These are phyloP conservation scores for Nymphaea thermarum DNA, from an alignment of 164 flowering plant genomes.

Conservation along the genomic window DNA sequence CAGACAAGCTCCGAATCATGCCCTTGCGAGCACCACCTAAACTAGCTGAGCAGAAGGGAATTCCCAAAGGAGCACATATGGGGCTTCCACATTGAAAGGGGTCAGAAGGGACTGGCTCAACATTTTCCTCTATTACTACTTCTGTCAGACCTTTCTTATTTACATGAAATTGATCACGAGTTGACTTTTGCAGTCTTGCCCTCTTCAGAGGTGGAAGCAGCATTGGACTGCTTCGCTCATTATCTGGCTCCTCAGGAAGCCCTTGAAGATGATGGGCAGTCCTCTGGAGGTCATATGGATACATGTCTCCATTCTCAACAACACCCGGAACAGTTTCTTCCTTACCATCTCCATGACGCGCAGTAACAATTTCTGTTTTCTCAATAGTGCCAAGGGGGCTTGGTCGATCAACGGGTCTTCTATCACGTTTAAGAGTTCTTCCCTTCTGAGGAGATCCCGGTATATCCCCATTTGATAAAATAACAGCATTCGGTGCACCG, in stretches of 20 bases:
- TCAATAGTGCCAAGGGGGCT: conserved; percentile 76
- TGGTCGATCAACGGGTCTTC: conserved; percentile 53
- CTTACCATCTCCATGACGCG: conserved; percentile 20
- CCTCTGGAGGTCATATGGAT: conserved; percentile 45
- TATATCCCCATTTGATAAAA: conserved; percentile 75
- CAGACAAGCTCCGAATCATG: conserved; percentile 12
- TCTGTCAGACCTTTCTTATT: conserved; percentile 30
- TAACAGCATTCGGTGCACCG: conserved; percentile 12
- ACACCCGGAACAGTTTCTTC: conserved; percentile 31
- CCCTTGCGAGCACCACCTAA: conserved; percentile 73
- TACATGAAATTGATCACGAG: conserved; percentile 19
- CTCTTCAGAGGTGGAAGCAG: conserved; percentile 16
- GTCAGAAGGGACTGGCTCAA: conserved; percentile 16
- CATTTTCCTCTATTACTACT: conserved; percentile 28
- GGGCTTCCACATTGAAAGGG: conserved; percentile 30
- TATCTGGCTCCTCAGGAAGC: conserved; percentile 39
- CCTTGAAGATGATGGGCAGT: conserved; percentile 43
- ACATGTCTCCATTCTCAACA: conserved; percentile 56
- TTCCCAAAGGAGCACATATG: conserved; percentile 81
- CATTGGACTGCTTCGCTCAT: conserved; percentile 26
- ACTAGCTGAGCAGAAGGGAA: conserved; percentile 70
- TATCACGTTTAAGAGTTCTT: conserved; percentile 54
- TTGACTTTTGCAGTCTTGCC: conserved; percentile 19
- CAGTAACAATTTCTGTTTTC: conserved; percentile 28
- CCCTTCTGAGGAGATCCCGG: conserved; percentile 55